Evolutionary conservation across 148 eudicot species (phyloP), one percentile per base, ranked within the genome.

Genomic region (Limonium bicolor): DNA sequence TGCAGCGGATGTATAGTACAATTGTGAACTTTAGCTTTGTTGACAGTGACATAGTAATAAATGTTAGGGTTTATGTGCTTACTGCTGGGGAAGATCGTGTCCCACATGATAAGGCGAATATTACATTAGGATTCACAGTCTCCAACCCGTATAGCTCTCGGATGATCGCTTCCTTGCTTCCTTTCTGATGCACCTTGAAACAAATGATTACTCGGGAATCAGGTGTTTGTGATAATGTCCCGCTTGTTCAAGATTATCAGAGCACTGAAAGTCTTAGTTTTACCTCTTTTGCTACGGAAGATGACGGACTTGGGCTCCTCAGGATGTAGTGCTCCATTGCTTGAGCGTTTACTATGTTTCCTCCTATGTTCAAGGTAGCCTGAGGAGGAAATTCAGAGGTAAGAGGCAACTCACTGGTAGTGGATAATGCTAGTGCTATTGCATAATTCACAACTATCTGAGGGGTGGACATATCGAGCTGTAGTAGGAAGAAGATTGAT

Each of bases 31-130:
- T 32, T 32, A 40, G 9, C 18, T 3, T 4, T 18, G 6, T 17
- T 15, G 2, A 34, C n/a, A n/a, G n/a, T 18, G 8, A 2, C 8
- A 7, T n/a, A 24, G 4, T 25, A 21, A 26, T 18, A 12, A 2
- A 7, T 37, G 17, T 5, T 4, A 24, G 33, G 21, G 21, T 13
- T 18, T 30, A 11, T 24, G 11, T 17, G 63, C 88, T 66, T 75
- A 90, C 97, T 14, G 85, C 92, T 2, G 95, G 97, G 14, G 97
- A 90, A 62, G 97, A 90, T 17, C 83, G 84, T 1, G 95, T 84
- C 20, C 97, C 97, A 50, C 82, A 84, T 25, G 87, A 84, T 35
- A 90, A 44, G 9, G 93, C 80, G 30, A 90, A 90, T 27, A 68
- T 72, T 37, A 72, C 76, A 33, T 83, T 88, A 3, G 95, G 76